Evolutionary conservation across 805 yeast species (phyloP), one percentile per base, ranked within the genome.

Genomic region (Saccharomycopsis javanensis): DNA sequence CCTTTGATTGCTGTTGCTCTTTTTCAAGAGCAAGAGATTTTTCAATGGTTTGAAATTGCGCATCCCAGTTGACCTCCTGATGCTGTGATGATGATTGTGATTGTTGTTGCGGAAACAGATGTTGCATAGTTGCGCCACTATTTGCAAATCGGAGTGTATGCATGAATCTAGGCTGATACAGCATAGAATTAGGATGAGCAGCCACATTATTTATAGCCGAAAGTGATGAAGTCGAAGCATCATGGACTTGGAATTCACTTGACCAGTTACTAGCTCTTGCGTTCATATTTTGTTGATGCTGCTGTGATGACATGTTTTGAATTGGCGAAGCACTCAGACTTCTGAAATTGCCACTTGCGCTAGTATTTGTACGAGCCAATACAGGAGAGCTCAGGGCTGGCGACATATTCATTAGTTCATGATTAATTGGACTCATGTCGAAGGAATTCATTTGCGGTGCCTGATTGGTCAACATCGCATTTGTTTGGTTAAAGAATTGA

Each of bases 191-290:
- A n/a, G 15, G 33, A 16, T 25, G 31, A 18, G 16, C n/a, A 35
- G 16, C 15, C 37, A 35, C 50, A 42, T 42, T 31, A 42, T 28
- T 56, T n/a, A 28, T 48, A n/a, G 54, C 53, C 53, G 33, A 51
- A 52, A 11, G 61, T 28, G 58, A 54, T 20, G 54, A 57, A n/a
- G 16, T 3, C 8, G 48, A 42, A 2, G 48, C 6, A 11, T 42
- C 23, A 3, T 20, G 18, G 6, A 20, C 5, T 23, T 42, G 48
- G 55, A 63, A 60, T 18, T 63, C 62, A 28, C 51, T 56, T 18
- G 66, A 57, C 65, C 64, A 62, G 13, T 56, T 53, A 5, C 94
- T 91, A 57, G 99, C 98, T 71, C 99, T 82, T n/a, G 98, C 98
- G 62, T 89, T 89, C 48, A 42, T 42, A 3, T 4, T 25, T n/a